Evolutionary conservation across 345 rosid genomes (phyloP).

Genomic region (Syzygium aromaticum): DNA sequence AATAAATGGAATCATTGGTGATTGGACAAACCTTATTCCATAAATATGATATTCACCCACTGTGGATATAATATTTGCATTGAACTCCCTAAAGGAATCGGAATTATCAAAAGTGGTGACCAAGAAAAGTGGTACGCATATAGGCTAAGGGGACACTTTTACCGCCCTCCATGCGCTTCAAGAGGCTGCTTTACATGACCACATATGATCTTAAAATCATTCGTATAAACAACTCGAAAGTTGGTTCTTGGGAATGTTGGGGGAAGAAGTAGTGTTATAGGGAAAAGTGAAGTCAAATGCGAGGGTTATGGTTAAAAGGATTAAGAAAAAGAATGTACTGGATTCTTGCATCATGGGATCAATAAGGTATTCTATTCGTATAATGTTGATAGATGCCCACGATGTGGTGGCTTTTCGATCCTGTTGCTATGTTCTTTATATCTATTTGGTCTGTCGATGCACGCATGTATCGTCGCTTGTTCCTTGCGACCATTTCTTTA

Average conservation of each 20-base stretch:
- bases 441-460: not conserved
- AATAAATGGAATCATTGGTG: not conserved
- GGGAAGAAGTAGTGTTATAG: not conserved
- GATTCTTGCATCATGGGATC: conserved; percentile 12
- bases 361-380: not conserved
- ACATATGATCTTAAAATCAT: not conserved
- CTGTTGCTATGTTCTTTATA: not conserved
- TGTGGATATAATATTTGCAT: not conserved
- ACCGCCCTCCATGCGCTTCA: not conserved
- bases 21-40: not conserved
- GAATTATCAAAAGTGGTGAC: not conserved
- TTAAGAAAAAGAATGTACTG: conserved; percentile 6
- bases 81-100: not conserved
- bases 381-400: conserved; percentile 11
- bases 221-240: not conserved
- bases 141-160: not conserved
- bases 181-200: conserved; percentile 12
- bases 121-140: not conserved
- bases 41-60: not conserved
- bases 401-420: not conserved
- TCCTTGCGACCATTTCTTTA: conserved; percentile 1
- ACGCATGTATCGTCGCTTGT: not conserved
- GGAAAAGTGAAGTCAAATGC: conserved; percentile 6
- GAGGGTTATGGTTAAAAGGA: conserved; percentile 17
- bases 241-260: conserved; percentile 5